phyloP scores from a whole-genome alignment of 352 stramenopile species.

The Saprolegnia parasitica region DNA sequence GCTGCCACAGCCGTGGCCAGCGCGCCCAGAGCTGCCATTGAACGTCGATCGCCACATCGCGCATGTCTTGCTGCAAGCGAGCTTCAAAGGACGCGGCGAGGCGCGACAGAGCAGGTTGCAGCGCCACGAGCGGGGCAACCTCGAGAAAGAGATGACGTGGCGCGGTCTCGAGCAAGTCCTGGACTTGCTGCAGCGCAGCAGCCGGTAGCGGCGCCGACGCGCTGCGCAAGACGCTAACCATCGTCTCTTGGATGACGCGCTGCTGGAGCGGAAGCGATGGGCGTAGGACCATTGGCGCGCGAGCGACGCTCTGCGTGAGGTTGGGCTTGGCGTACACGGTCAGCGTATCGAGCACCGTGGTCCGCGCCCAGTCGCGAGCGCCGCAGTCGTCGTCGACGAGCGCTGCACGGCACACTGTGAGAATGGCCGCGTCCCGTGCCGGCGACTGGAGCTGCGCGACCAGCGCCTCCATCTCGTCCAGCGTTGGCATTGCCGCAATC shows the following conservation, averaged over 20 bases:
- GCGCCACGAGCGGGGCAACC: background rate
- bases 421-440: background rate
- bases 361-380: background rate
- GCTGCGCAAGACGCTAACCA: background rate
- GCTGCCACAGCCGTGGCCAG: background rate
- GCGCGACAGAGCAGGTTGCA: background rate
- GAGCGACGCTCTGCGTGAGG: background rate
- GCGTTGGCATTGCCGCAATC: background rate
- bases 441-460: background rate
- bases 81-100: background rate
- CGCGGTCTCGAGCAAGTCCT: background rate
- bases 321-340: background rate
- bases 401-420: background rate
- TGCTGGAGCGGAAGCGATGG: background rate
- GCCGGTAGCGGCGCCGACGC: background rate
- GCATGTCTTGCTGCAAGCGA: background rate
- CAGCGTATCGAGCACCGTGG: background rate
- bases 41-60: background rate
- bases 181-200: background rate
- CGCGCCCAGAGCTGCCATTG: background rate
- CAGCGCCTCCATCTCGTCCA: background rate
- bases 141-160: constrained; percentile 1
- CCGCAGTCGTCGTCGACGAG: background rate
- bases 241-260: background rate
- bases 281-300: background rate